Evolutionary conservation across 1,284 basidiomycete genomes (phyloP), one percentile per base, ranked within the genome.

Genomic region (Pseudozyma flocculosa): DNA sequence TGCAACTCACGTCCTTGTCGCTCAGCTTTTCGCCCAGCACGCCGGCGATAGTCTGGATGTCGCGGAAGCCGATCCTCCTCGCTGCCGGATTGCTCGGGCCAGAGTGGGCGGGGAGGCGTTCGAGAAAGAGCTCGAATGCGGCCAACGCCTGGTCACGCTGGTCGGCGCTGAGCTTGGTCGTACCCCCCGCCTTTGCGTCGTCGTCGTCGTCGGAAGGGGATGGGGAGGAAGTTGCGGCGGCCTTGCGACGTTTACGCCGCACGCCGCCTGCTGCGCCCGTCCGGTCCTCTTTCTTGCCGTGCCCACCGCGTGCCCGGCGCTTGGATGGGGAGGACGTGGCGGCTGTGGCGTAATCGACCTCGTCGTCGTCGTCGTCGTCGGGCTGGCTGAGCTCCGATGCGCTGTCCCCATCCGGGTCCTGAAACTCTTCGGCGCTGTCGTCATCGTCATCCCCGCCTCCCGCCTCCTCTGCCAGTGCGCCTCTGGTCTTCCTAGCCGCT

Each of bases 161-260:
- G 61, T 51, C 24, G 56, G 62, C 54, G 45, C 54, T 61, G 23
- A 65, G 54, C 24, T 60, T 49, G 21, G 50, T 43, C 18, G 26
- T 52, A 45, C 43, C 49, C 42, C 2, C 24, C 19, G 14, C 46
- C 41, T 29, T 49, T 49, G n/a, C 39, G 32, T 51, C 30, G 1
- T 43, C 22, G 10, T 46, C 48, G 17, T 13, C 15, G 18, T 43
- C 34, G 22, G 44, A 38, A 19, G 26, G 43, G 0, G 52, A 52
- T 7, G 40, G 21, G 10, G 53, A 41, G 2, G 38, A 7, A 4
- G 26, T 29, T n/a, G n/a, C 32, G 37, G 37, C 4, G 19, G 17
- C 37, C 15, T 38, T 38, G 15, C 37, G 15, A n/a, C 40, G 21
- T 26, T 41, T 41, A 5, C 40, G 19, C 19, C 30, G 41, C 43